phyloP scores from a whole-genome alignment of 2,329 filamentous ascomycete species.

The Stachybotrys chlorohalonatus region DNA sequence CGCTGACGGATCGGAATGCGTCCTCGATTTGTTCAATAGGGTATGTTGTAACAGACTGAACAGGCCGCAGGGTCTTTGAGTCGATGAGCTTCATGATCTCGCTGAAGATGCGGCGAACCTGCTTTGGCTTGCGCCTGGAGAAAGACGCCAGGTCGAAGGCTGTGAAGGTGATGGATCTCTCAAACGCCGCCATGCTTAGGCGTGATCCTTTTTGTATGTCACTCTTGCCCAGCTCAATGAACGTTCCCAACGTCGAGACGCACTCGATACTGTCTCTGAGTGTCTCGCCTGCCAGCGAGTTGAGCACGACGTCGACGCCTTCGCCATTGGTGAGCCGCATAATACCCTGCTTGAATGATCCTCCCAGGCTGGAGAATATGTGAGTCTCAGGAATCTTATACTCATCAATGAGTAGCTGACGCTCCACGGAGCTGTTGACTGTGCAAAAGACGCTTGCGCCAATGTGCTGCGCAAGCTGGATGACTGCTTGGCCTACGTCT shows the following conservation, averaged over 20 bases:
- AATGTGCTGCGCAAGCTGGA: slow-evolving; percentile 5
- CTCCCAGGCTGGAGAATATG: slow-evolving; percentile 16
- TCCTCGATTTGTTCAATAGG: background rate
- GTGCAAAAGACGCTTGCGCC: slow-evolving; percentile 18
- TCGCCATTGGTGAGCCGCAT: slow-evolving; percentile 8
- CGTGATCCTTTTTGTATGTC: background rate
- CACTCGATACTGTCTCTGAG: background rate
- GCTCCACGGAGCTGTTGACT: slow-evolving; percentile 15
- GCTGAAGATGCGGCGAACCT: background rate
- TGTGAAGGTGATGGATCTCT: background rate
- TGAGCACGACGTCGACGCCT: slow-evolving; percentile 19
- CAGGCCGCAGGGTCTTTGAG: background rate
- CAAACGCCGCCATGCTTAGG: background rate
- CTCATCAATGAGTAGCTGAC: slow-evolving; percentile 10
- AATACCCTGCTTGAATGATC: slow-evolving; percentile 13
- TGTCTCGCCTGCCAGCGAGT: slow-evolving; percentile 17
- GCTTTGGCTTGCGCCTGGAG: background rate
- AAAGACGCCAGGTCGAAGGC: background rate
- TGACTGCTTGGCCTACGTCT: slow-evolving; percentile 9
- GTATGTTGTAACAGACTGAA: background rate
- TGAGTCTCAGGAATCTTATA: slow-evolving; percentile 16
- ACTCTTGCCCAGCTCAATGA: background rate
- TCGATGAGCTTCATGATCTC: background rate
- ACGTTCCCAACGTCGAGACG: background rate
- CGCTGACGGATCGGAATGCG: background rate